These are phyloP conservation scores for Neopestalotiopsis sp. DNA, from an alignment of 2,329 filamentous ascomycete genomes.

Conservation along the genomic window DNA sequence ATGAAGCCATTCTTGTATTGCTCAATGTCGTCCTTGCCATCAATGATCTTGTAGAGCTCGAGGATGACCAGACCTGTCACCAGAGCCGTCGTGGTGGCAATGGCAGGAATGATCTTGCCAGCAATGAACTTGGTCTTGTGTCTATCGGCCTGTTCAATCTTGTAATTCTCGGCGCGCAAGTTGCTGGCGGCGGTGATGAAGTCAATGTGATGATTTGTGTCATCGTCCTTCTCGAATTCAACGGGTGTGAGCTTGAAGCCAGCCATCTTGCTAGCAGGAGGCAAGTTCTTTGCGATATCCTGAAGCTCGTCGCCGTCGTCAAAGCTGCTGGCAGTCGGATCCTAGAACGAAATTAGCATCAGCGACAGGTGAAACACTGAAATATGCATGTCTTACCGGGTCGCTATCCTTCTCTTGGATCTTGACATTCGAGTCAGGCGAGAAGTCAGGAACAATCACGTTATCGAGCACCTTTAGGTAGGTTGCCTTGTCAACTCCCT, in stretches of 20 bases:
- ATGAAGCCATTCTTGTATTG: constrained; percentile 99
- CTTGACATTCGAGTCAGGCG: constrained; percentile 87
- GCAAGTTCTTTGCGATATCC: constrained; percentile 73
- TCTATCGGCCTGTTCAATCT: constrained; percentile 87
- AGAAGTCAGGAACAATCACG: constrained; percentile 95
- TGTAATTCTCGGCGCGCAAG: constrained; percentile 96
- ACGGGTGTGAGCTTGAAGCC: constrained; percentile 91
- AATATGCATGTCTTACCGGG: constrained; percentile 58
- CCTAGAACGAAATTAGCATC: constrained; percentile 45
- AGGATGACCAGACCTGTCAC: constrained; percentile 92
- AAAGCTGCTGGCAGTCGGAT: constrained; percentile 77
- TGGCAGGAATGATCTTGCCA: constrained; percentile 98
- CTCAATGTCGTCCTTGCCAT: constrained; percentile 95
- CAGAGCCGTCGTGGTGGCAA: constrained; percentile 94
- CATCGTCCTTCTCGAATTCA: constrained; percentile 98
- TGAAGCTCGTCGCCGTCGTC: constrained; percentile 80
- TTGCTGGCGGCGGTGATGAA: constrained; percentile 99
- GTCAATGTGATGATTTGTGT: constrained; percentile 97
- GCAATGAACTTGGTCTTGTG: constrained; percentile 99
- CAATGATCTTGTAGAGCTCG: constrained; percentile 95
- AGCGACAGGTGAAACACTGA: no score
- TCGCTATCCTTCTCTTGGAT: constrained; percentile 97
- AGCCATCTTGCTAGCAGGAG: constrained; percentile 78
- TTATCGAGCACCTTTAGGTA: constrained; percentile 84
- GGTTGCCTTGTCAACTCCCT: constrained; percentile 70